A percentile compares a stretch with the other conserved stretches of the same genome.
Conservation (phyloP, 2,329 filamentous ascomycete species). For the Macrophomina pseudophaseolina region DNA sequence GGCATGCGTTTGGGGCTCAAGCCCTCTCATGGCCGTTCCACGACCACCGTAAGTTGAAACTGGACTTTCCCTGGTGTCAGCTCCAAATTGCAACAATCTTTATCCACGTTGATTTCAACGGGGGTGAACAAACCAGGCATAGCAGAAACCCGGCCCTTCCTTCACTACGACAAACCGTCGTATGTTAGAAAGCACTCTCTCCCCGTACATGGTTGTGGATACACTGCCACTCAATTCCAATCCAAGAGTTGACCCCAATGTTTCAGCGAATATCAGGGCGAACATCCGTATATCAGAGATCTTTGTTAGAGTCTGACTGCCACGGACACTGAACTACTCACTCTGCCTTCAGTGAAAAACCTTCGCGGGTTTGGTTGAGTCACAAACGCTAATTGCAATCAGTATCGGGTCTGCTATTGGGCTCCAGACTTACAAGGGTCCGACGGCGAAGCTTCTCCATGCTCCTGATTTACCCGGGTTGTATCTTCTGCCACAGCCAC, state of each 20-base stretch:
- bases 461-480: too few species aligned
- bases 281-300: not conserved
- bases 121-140: conserved; percentile 32
- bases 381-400: not conserved
- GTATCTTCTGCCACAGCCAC: too few species aligned
- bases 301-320: not conserved
- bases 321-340: not conserved
- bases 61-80: conserved; percentile 35
- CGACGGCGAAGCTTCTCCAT: too few species aligned
- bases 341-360: not conserved
- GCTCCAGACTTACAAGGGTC: not conserved
- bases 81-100: conserved; percentile 30
- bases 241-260: not conserved
- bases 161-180: conserved; percentile 36
- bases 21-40: conserved; percentile 44
- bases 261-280: not conserved
- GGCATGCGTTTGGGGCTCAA: conserved; percentile 44
- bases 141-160: conserved; percentile 31
- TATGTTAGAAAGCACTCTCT: conserved; percentile 33
- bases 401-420: not conserved
- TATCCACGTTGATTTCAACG: not conserved
- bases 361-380: not conserved
- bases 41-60: conserved; percentile 48
- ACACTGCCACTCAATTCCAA: too few species aligned
- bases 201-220: conserved; percentile 27